Conservation (phyloP, 2,329 filamentous ascomycete genomes). For the Xylaria multiplex region DNA sequence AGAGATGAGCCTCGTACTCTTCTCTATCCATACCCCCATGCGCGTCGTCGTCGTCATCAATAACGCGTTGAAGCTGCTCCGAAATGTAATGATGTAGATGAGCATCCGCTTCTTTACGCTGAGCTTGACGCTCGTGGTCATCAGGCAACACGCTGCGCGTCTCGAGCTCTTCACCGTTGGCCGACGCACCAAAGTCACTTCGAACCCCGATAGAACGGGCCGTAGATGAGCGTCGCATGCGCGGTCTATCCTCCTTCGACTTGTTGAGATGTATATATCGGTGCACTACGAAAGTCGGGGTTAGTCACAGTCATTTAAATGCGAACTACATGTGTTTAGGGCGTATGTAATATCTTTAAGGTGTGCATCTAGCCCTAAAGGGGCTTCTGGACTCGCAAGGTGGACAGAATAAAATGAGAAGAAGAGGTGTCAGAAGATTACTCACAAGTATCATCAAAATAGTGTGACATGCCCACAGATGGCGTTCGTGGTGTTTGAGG, state of each 20-base stretch:
- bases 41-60: constrained; percentile 63
- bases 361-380: not conserved
- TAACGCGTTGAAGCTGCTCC: constrained; percentile 80
- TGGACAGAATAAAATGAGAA: not conserved
- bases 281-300: constrained; percentile 55
- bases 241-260: constrained; percentile 57
- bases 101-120: constrained; percentile 67
- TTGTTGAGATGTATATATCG: constrained; percentile 59
- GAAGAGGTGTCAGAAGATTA: not conserved
- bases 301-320: not conserved
- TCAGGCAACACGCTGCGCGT: constrained; percentile 59
- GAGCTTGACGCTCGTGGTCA: constrained; percentile 61
- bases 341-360: not conserved
- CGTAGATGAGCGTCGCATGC: constrained; percentile 81
- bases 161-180: constrained; percentile 60
- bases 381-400: not conserved
- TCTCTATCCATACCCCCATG: constrained; percentile 45
- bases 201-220: constrained; percentile 84
- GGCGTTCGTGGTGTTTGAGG: constrained; percentile 94
- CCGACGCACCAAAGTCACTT: constrained; percentile 75
- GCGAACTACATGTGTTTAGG: not conserved
- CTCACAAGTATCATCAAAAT: constrained; percentile 85
- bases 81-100: constrained; percentile 85
- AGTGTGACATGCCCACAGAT: constrained; percentile 83
- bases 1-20: constrained; percentile 49